Evolutionary conservation across 352 stramenopile genomes (phyloP).

Genomic region (Globisporangium ultimum): DNA sequence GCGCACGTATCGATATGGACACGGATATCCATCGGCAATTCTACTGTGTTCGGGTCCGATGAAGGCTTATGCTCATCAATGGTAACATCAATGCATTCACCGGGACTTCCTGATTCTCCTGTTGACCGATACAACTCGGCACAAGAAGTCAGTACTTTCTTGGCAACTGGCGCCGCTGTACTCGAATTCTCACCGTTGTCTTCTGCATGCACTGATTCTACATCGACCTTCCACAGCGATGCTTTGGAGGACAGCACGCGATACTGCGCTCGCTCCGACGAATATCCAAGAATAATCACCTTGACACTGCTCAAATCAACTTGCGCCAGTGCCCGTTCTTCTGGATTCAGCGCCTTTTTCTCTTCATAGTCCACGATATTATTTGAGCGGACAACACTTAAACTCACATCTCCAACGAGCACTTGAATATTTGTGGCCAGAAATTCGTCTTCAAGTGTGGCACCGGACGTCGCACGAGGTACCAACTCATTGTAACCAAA

Average conservation of each 20-base stretch:
- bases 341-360: constrained; percentile 12
- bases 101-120: neutral
- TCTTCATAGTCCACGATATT: constrained; percentile 6
- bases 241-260: constrained; percentile 34
- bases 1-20: constrained; percentile 64
- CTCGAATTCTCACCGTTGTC: neutral
- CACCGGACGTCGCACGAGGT: neutral
- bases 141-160: constrained; percentile 25
- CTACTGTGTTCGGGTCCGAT: constrained; percentile 4
- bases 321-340: constrained; percentile 34
- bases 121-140: constrained; percentile 30
- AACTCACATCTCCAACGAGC: constrained; percentile 34
- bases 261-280: constrained; percentile 51
- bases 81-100: constrained; percentile 35
- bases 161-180: neutral
- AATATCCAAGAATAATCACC: constrained; percentile 37
- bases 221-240: constrained; percentile 47
- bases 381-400: constrained; percentile 30
- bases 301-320: constrained; percentile 38
- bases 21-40: constrained; percentile 35
- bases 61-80: constrained; percentile 33
- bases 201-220: constrained; percentile 2
- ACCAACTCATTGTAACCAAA: constrained; percentile 27
- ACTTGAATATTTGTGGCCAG: constrained; percentile 41
- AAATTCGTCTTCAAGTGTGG: constrained; percentile 35